Base-by-base conservation (phyloP, 2,329 filamentous ascomycete species). In the Camillea tinctor region DNA sequence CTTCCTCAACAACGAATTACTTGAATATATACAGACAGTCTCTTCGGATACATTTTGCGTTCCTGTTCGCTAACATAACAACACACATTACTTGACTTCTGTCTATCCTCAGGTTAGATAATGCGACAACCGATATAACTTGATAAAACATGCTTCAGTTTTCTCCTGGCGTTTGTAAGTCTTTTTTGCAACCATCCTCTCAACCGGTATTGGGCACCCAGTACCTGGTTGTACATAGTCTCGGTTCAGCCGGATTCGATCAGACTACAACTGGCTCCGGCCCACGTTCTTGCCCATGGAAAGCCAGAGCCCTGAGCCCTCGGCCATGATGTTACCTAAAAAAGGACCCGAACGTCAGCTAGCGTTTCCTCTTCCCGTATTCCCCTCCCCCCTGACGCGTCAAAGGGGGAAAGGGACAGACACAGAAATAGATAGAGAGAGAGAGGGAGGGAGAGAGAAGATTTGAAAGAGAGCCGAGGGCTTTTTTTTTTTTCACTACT, bases 271-370 rank as follows among this genome's bases (percentile, higher is more conserved):
- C 55, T 64, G 58, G 58, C 67, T 69, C 4, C 58, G 62, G 6
- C 59, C 64, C 3, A 64, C 49, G n/a, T 62, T 60, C 48, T 59
- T 54, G 40, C 49, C 23, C 55, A 66, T 65, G 20, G 57, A 54
- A 13, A 68, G 52, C 66, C 66, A 68, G 26, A 67, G 20, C 4
- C 64, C 66, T 1, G 65, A 56, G 15, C 60, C 64, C 24, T 69
- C 66, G 20, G 65, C 65, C 62, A 68, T 57, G 30, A 68, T 52
- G 6, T 65, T 67, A 60, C 67, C 66, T 68, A 21, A 11, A 21
- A 23, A 40, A 17, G 15, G 36, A 5, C 15, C 36, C 9, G 15
- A 40, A 40, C 49, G 30, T 65, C 20, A 62, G 53, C 22, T 48
- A 8, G 44, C 22, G 20, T n/a, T 26, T 30, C 30, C 48, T 52